Base-by-base conservation (phyloP, 371 early-diverging fungal species). In the Mucor piriformis region DNA sequence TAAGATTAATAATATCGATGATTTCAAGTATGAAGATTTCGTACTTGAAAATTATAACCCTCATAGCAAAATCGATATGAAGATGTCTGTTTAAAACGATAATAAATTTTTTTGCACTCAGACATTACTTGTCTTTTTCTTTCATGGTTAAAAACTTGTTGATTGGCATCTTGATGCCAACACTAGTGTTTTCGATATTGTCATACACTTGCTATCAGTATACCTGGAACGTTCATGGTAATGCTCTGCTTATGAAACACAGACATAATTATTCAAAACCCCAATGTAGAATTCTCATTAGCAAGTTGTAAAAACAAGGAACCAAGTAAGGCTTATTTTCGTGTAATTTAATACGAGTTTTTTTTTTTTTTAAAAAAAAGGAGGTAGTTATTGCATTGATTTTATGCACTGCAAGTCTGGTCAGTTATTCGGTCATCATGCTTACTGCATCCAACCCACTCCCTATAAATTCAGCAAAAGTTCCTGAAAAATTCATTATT, bases 41-140 rank as follows among this genome's bases (percentile, higher is more conserved):
- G 85, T 87, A 11, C 50, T 99, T 15, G 89, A 86, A 23, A 93
- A 89, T 25, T 99, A 99, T 73, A 66, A 79, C 6, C 98, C 98
- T 21, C 90, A 98, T 68, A 82, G 84, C 29, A 95, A 94, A 73
- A 87, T 99, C 43, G 88, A 86, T 38, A 99, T 99, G 99, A 81
- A 89, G 20, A 99, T 99, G 99, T 86, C 95, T 11, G 94, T 94
- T 0, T 95, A 85, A 32, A 32, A 33, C 23, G 7, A 7, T 47
- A 21, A 33, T 18, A 24, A n/a, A 44, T n/a, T n/a, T n/a, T n/a
- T 18, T 33, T 50, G 11, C 3, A 54, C 24, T 29, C 15, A 27
- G 10, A 42, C n/a, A n/a, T 25, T 18, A 23, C 3, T 3, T 25
- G 10, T 13, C n/a, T 34, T 34, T 46, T 23, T 24, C n/a, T 25